Base-by-base conservation (phyloP, 2,329 filamentous ascomycete genomes). In the Canariomyces notabilis region DNA sequence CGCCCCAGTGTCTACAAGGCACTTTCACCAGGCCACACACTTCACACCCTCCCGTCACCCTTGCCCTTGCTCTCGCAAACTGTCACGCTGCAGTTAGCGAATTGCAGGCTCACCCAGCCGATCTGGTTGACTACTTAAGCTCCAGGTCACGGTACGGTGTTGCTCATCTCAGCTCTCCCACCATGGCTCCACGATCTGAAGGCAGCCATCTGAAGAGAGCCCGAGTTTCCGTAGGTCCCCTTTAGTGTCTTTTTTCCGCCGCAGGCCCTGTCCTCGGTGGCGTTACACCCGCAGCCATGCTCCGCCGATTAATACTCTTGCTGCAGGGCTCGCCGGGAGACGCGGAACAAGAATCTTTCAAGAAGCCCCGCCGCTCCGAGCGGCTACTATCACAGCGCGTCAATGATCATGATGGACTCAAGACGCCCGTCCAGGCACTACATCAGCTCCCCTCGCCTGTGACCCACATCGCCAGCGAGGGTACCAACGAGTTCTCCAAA, bases 141-240 rank as follows among this genome's bases (percentile, higher is more conserved):
- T n/a, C 26, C 19, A 18, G 19, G 33, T 43, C 35, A 33, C 40
- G 14, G 20, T 32, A 26, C 29, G 39, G 37, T 32, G 23, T 29
- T 39, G 33, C 31, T 31, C 44, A 48, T 52, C 42, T 32, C 41
- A 37, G 44, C 46, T 44, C 37, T 19, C 74, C 81, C 49, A 48
- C 48, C 50, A 60, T 60, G 58, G 55, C 57, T 56, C 58, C 57
- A 37, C 53, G 54, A 67, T 70, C 74, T 56, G 85, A 93, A 69
- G 87, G 87, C 73, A 89, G 84, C 72, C 85, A 87, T 70, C 80
- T 93, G 71, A 95, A 95, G 75, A 83, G 89, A 63, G 79, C 73
- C 58, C 79, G 84, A 67, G 88, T 64, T 79, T 72, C 49, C 52
- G 64, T 57, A 58, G 45, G 56, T 58, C 44, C 43, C 44, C 42